phyloP scores from a whole-genome alignment of 1,284 basidiomycete genomes.

The Puccinia novopanici region DNA sequence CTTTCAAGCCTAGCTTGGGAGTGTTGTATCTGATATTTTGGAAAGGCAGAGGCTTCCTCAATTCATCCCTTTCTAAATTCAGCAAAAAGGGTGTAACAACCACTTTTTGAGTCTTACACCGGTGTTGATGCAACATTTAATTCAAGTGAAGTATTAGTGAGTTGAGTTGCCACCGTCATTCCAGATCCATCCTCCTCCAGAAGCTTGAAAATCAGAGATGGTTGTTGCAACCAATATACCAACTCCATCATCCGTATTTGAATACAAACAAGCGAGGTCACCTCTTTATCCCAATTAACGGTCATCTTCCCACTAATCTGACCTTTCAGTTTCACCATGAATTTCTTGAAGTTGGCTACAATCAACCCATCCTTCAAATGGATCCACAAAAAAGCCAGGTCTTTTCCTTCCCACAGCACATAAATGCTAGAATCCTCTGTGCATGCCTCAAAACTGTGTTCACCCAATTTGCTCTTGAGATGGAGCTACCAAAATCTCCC shows the following conservation, averaged over 20 bases:
- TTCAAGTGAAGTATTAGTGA: background rate
- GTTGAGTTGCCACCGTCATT: background rate
- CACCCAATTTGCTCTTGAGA: background rate
- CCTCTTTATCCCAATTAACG: background rate
- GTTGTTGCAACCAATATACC: background rate
- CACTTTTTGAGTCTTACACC: too few species aligned
- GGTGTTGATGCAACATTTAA: conserved; percentile 61
- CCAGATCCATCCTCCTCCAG: too few species aligned
- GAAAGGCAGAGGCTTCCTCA: too few species aligned
- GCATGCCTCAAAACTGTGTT: background rate
- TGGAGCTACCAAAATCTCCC: background rate
- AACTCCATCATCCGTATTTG: background rate
- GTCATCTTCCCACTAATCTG: background rate
- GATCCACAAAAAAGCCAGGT: background rate
- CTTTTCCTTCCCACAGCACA: background rate
- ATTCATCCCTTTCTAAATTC: too few species aligned
- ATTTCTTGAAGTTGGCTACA: background rate
- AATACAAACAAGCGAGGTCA: background rate
- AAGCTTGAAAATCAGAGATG: too few species aligned
- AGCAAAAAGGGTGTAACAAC: too few species aligned
- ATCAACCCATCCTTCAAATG: background rate
- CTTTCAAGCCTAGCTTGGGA: too few species aligned
- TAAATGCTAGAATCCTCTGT: background rate
- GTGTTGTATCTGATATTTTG: too few species aligned
- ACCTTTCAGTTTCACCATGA: background rate